phyloP scores from a whole-genome alignment of 176 grass and related monocot species.

The Typha latifolia region DNA sequence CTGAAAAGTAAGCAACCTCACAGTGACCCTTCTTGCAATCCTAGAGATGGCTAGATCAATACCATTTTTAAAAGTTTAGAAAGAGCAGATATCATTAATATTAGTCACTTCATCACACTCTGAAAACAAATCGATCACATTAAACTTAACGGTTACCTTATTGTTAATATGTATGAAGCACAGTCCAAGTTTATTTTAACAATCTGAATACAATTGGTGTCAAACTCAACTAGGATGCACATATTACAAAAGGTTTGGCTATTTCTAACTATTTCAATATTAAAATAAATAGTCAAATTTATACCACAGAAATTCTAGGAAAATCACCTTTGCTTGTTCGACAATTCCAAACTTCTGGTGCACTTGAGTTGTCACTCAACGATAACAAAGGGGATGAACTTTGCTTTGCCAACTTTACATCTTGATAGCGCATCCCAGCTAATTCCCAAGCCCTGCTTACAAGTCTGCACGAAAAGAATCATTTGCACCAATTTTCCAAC shows the following conservation, averaged over 20 bases:
- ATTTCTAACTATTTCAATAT: neutral
- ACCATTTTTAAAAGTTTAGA: too few species aligned
- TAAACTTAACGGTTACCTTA: too few species aligned
- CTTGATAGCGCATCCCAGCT: slow-evolving; percentile 16
- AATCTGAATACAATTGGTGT: too few species aligned
- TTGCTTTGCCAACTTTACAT: slow-evolving; percentile 22
- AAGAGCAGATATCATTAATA: too few species aligned
- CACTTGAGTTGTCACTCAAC: neutral
- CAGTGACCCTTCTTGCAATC: too few species aligned
- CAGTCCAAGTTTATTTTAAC: too few species aligned
- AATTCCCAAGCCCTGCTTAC: slow-evolving; percentile 21
- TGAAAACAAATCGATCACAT: too few species aligned
- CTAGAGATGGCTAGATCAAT: too few species aligned
- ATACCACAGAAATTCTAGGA: neutral
- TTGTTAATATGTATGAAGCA: too few species aligned
- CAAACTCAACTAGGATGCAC: too few species aligned
- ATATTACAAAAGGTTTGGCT: neutral
- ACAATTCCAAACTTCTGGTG: slow-evolving; percentile 16
- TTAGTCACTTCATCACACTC: too few species aligned
- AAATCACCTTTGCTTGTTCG: slow-evolving; percentile 20
- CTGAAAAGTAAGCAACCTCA: too few species aligned
- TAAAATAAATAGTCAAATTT: neutral
- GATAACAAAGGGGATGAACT: slow-evolving; percentile 14
- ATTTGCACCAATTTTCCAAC: neutral
- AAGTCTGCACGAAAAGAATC: slow-evolving; percentile 8